These are phyloP conservation scores for Jacaranda copaia DNA, from an alignment of 257 asterid species.

Conservation along the genomic window DNA sequence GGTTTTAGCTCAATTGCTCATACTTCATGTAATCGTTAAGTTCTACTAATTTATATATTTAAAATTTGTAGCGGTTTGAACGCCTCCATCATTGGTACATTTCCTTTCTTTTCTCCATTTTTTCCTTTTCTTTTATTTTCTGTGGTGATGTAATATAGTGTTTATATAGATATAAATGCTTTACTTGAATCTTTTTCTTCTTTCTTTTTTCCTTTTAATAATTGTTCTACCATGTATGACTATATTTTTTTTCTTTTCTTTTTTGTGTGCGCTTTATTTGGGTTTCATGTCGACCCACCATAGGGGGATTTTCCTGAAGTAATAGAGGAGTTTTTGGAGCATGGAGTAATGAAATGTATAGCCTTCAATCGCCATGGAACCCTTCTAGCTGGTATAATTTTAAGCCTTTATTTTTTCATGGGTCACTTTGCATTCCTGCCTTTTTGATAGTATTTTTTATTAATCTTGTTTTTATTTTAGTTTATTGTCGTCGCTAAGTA, in stretches of 20 bases:
- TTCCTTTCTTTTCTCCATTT: not conserved
- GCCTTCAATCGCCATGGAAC: constrained; percentile 95
- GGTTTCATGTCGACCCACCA: constrained; percentile 66
- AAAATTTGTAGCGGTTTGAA: constrained; percentile 35
- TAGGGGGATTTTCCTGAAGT: constrained; percentile 97
- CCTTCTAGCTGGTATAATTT: constrained; percentile 82
- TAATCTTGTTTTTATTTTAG: not conserved
- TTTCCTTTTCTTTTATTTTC: too few species aligned
- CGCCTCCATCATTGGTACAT: constrained; percentile 70
- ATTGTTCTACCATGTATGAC: not conserved
- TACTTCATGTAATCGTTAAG: too few species aligned
- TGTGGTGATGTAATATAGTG: too few species aligned
- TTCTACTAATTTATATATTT: too few species aligned
- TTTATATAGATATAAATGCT: too few species aligned
- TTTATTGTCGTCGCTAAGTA: too few species aligned
- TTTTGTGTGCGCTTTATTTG: not conserved
- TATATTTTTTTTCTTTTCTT: not conserved
- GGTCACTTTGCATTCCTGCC: not conserved
- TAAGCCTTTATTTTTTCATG: not conserved
- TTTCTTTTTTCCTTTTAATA: too few species aligned
- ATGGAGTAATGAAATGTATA: constrained; percentile 78
- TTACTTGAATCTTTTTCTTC: too few species aligned
- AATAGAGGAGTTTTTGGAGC: constrained; percentile 89
- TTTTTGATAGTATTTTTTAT: not conserved
- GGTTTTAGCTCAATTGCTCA: too few species aligned